Conservation (phyloP, 1,284 basidiomycete genomes). For the Malassezia caprae region DNA sequence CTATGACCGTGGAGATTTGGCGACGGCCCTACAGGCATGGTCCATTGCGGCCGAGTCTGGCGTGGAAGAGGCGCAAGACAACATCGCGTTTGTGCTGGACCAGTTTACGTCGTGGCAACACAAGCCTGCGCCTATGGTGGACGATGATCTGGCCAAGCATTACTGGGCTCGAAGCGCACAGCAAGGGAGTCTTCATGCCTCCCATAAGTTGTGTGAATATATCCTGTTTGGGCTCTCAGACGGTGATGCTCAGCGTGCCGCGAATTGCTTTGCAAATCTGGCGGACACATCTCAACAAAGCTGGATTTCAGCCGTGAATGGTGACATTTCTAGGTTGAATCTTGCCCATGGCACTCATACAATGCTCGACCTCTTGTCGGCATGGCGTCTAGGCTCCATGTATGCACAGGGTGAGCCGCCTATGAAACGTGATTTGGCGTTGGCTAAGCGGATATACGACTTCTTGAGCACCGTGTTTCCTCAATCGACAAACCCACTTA, state of each 20-base stretch:
- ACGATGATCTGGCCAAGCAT: slow-evolving; percentile 69
- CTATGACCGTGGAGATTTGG: slow-evolving; percentile 29
- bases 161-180: slow-evolving; percentile 90
- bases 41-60: slow-evolving; percentile 78
- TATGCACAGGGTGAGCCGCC: slow-evolving; percentile 93
- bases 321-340: neutral
- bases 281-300: neutral
- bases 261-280: neutral
- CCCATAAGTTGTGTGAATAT: slow-evolving; percentile 83
- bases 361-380: neutral
- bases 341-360: no score
- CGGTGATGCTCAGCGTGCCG: slow-evolving; percentile 4
- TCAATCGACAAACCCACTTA: slow-evolving; percentile 58
- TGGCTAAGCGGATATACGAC: slow-evolving; percentile 94
- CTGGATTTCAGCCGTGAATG: neutral
- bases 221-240: slow-evolving; percentile 60
- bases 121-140: slow-evolving; percentile 1
- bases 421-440: slow-evolving; percentile 67
- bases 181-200: slow-evolving; percentile 84
- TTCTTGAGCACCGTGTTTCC: slow-evolving; percentile 61
- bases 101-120: slow-evolving; percentile 50
- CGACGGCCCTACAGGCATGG: slow-evolving; percentile 53
- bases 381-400: slow-evolving; percentile 96
- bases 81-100: slow-evolving; percentile 82
- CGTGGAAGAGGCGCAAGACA: slow-evolving; percentile 85